These are phyloP conservation scores for Penicillium brevicompactum DNA, from an alignment of 2,329 filamentous ascomycete genomes.

Conservation along the genomic window DNA sequence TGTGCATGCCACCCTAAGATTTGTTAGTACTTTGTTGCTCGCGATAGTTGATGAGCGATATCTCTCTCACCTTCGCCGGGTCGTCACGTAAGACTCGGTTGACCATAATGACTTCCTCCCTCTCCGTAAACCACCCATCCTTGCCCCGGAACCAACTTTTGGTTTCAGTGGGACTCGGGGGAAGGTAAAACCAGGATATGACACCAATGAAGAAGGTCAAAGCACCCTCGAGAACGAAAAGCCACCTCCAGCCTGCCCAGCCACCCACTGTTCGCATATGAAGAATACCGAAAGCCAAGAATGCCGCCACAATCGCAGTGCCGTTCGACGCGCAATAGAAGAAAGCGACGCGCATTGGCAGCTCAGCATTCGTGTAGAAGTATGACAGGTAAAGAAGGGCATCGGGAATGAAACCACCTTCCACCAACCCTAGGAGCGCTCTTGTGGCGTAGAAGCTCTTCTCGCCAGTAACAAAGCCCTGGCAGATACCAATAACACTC, in stretches of 20 bases:
- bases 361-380: constrained; percentile 5
- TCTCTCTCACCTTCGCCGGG: constrained; percentile 46
- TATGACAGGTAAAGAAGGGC: constrained; percentile 10
- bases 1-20: constrained; percentile 29
- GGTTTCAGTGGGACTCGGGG: constrained; percentile 64
- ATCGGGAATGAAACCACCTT: constrained; percentile 50
- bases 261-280: constrained; percentile 4
- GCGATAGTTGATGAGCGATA: too few species aligned
- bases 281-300: constrained; percentile 12
- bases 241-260: constrained; percentile 10
- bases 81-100: constrained; percentile 57
- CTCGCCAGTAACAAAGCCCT: constrained; percentile 50
- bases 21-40: background rate
- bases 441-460: constrained; percentile 43
- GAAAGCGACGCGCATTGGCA: constrained; percentile 3
- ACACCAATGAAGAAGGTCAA: constrained; percentile 8
- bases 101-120: constrained; percentile 67
- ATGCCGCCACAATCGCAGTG: constrained; percentile 2
- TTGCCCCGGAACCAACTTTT: constrained; percentile 60
- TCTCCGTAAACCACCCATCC: constrained; percentile 61
- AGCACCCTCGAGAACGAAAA: constrained; percentile 8
- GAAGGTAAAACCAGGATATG: constrained; percentile 51
- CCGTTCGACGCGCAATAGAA: background rate
- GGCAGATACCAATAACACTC: constrained; percentile 39
- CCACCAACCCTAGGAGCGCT: constrained; percentile 47